These are phyloP conservation scores for Triadica sebifera DNA, from an alignment of 345 rosid species.

Conservation along the genomic window DNA sequence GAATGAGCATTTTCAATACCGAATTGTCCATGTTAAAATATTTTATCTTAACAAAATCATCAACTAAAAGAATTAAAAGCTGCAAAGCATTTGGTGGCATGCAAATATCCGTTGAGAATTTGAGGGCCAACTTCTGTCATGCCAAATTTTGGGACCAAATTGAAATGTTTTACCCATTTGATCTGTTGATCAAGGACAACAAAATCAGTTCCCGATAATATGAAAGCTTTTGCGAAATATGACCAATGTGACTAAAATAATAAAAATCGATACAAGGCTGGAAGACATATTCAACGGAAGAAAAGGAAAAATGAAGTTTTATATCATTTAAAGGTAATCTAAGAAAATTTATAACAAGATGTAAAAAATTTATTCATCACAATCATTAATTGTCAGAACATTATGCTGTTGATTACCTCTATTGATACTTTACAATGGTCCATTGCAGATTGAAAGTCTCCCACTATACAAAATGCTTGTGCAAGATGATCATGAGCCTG, in stretches of 20 bases:
- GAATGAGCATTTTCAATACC: not conserved
- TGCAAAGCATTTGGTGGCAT: not conserved
- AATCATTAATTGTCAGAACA: not conserved
- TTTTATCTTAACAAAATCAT: not conserved
- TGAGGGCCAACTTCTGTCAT: not conserved
- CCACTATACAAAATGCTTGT: conserved; percentile 58
- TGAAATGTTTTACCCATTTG: not conserved
- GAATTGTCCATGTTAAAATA: not conserved
- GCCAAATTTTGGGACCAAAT: not conserved
- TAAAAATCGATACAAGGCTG: not conserved
- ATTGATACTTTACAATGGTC: conserved; percentile 66
- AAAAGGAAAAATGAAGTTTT: not conserved
- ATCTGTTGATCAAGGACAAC: not conserved
- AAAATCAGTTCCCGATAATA: not conserved
- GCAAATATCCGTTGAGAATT: not conserved
- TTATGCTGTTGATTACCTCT: conserved; percentile 37
- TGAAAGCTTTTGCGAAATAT: not conserved
- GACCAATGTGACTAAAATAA: not conserved
- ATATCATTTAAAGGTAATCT: not conserved
- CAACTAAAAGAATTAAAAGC: not conserved
- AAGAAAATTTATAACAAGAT: not conserved
- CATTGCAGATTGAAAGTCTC: conserved; percentile 52
- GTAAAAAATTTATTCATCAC: not conserved
- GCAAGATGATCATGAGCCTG: conserved; percentile 78
- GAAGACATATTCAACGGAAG: not conserved